Evolutionary conservation across 208 protist species (phyloP).

Genomic region (Strigomonas oncopelti): DNA sequence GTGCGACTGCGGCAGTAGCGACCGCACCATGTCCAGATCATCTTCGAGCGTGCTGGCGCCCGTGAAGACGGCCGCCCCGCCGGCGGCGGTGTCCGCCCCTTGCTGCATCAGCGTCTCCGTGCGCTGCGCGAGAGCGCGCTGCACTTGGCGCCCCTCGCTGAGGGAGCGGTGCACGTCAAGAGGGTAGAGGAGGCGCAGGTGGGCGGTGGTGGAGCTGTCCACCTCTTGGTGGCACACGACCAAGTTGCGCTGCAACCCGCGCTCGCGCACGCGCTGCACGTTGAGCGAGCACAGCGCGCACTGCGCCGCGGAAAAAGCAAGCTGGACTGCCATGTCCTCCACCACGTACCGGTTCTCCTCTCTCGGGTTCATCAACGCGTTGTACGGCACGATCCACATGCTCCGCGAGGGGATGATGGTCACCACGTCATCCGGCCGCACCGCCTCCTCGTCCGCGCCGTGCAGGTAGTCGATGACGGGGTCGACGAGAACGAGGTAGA

Average conservation of each 20-base stretch:
- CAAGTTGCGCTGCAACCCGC: conserved; percentile 53
- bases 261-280: conserved; percentile 53
- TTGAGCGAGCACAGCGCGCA: conserved; percentile 59
- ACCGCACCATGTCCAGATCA: conserved; percentile 43
- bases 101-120: conserved; percentile 18
- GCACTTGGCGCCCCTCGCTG: conserved; percentile 53
- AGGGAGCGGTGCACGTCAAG: conserved; percentile 59
- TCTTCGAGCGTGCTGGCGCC: conserved; percentile 47
- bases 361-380: conserved; percentile 72
- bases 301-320: conserved; percentile 82
- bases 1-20: conserved; percentile 36
- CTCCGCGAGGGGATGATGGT: conserved; percentile 76
- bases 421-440: conserved; percentile 37
- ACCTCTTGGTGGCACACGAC: conserved; percentile 59
- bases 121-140: conserved; percentile 24
- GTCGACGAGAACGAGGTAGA: conserved; percentile 81
- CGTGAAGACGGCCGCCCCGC: conserved; percentile 21
- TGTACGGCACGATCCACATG: conserved; percentile 84
- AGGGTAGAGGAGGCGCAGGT: conserved; percentile 42
- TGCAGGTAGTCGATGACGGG: conserved; percentile 84
- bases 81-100: neutral
- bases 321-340: conserved; percentile 78
- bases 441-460: conserved; percentile 41
- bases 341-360: conserved; percentile 66
- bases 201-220: conserved; percentile 17